Evolutionary conservation across 306 rosid genomes (phyloP).

Genomic region (Cicer yamashitae): DNA sequence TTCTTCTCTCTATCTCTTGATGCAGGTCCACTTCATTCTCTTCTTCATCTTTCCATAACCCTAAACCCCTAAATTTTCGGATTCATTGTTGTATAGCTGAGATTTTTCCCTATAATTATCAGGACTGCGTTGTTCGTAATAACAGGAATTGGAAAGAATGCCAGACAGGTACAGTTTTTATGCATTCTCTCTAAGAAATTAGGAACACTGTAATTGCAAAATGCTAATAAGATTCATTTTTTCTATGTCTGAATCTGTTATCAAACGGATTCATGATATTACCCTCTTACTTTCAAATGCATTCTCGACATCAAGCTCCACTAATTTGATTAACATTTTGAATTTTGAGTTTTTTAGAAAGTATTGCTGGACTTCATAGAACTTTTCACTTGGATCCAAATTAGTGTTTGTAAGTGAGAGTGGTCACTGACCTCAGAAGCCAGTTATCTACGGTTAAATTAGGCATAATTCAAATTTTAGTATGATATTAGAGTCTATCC

Average conservation of each 20-base stretch:
- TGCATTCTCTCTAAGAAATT: neutral
- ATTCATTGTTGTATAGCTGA: neutral
- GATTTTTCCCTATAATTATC: slow-evolving; percentile 12
- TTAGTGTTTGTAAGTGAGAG: too few species aligned
- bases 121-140: slow-evolving; percentile 76
- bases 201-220: too few species aligned
- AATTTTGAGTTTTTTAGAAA: neutral
- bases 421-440: too few species aligned
- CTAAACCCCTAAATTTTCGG: neutral
- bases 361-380: neutral
- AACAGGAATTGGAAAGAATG: slow-evolving; percentile 85
- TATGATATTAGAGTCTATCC: too few species aligned
- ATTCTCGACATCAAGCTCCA: too few species aligned
- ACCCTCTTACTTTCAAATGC: too few species aligned
- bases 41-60: neutral
- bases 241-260: too few species aligned
- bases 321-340: too few species aligned
- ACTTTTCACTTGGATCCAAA: neutral
- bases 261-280: too few species aligned
- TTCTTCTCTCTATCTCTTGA: slow-evolving; percentile 65
- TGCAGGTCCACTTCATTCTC: slow-evolving; percentile 62
- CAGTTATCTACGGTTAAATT: too few species aligned
- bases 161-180: slow-evolving; percentile 57
- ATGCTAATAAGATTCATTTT: too few species aligned
- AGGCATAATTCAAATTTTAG: too few species aligned